These are phyloP conservation scores for Durio zibethinus DNA, from an alignment of 345 rosid genomes.

Conservation along the genomic window DNA sequence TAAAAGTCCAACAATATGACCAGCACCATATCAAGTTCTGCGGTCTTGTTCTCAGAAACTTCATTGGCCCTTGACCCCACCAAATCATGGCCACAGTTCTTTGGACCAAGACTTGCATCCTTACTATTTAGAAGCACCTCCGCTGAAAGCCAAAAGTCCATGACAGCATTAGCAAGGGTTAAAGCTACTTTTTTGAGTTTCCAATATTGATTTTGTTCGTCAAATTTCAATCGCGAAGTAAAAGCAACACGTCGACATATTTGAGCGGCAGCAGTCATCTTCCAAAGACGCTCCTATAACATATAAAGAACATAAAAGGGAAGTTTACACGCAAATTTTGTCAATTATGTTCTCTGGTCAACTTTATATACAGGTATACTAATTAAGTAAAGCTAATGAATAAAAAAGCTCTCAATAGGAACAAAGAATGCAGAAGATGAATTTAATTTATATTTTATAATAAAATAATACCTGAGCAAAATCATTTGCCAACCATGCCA, in stretches of 20 bases:
- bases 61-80: slow-evolving; percentile 26
- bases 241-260: slow-evolving; percentile 67
- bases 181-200: slow-evolving; percentile 65
- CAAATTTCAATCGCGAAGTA: slow-evolving; percentile 56
- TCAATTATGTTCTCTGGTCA: background rate
- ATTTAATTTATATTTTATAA: slow-evolving; percentile 13
- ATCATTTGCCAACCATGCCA: slow-evolving; percentile 99
- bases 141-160: slow-evolving; percentile 82
- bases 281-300: slow-evolving; percentile 95
- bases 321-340: background rate
- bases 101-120: slow-evolving; percentile 27
- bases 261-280: slow-evolving; percentile 94
- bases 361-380: background rate
- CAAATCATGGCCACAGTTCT: slow-evolving; percentile 26
- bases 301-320: slow-evolving; percentile 3
- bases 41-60: slow-evolving; percentile 33
- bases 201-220: slow-evolving; percentile 42
- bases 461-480: slow-evolving; percentile 76
- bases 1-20: slow-evolving; percentile 8
- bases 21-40: slow-evolving; percentile 39
- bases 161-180: slow-evolving; percentile 70
- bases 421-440: slow-evolving; percentile 15
- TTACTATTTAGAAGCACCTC: slow-evolving; percentile 44
- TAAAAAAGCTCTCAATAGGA: slow-evolving; percentile 1
- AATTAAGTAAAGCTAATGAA: slow-evolving; percentile 4